Percentiles rank a stretch among this genome's conserved stretches.
phyloP scores from a whole-genome alignment of 78 protist genomes.

The Pelomyxa schiedti region DNA sequence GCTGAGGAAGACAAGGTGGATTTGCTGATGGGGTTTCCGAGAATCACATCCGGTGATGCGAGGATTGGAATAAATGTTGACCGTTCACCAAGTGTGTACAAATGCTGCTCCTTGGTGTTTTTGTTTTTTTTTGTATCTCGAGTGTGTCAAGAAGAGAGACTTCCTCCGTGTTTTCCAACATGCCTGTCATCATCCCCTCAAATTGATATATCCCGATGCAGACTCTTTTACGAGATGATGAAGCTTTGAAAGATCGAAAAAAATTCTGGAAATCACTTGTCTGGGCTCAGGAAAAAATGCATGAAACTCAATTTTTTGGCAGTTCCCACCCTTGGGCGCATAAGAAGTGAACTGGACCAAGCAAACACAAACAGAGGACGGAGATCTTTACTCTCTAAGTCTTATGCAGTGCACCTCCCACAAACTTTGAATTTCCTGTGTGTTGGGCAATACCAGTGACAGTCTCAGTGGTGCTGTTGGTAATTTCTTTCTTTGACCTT shows the following conservation, averaged over 20 bases:
- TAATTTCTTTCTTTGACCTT: not conserved
- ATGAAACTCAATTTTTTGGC: slow-evolving; percentile 63
- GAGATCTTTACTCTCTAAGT: too few relatives aligned
- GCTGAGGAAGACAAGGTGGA: slow-evolving; percentile 1
- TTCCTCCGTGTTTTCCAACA: slow-evolving; percentile 1
- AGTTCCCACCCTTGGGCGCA: slow-evolving; percentile 34
- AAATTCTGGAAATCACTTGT: slow-evolving; percentile 75
- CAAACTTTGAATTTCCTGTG: slow-evolving; percentile 77
- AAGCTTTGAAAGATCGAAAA: not conserved
- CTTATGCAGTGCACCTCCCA: too few relatives aligned
- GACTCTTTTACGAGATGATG: too few relatives aligned
- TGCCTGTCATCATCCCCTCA: not conserved
- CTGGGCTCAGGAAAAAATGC: slow-evolving; percentile 49
- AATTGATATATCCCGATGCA: slow-evolving; percentile 31
- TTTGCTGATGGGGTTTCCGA: not conserved
- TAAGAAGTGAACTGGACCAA: slow-evolving; percentile 29
- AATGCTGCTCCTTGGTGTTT: not conserved
- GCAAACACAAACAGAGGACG: slow-evolving; percentile 1
- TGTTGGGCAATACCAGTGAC: slow-evolving; percentile 99
- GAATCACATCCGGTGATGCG: not conserved
- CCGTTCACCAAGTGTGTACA: slow-evolving; percentile 17
- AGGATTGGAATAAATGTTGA: slow-evolving; percentile 43
- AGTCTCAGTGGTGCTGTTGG: slow-evolving; percentile 92
- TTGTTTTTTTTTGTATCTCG: too few relatives aligned
- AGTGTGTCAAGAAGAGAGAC: not conserved